Base-by-base conservation (phyloP, 2,329 filamentous ascomycete genomes). In the Penicillium aurantiogriseum region DNA sequence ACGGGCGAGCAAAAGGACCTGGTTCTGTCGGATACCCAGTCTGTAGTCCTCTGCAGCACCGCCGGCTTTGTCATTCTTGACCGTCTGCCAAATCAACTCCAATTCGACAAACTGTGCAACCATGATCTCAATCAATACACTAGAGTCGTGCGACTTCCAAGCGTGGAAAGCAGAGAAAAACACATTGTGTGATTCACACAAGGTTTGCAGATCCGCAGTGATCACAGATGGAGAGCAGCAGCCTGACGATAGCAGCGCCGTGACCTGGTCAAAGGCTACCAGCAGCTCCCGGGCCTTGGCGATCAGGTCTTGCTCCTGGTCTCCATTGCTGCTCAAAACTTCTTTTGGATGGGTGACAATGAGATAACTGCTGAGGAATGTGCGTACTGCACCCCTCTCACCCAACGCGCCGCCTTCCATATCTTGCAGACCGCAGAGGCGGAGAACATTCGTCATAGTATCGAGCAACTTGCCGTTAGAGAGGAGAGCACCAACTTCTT, bases 31-130 rank as follows among this genome's bases (percentile, higher is more conserved):
- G 58, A 88, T 87, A n/a, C 85, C 85, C 63, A 85, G 80, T 36
- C 81, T 79, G 65, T 88, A 88, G 57, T 88, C 85, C 42, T 81
- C 81, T 3, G 85, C 83, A 38, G 85, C 85, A 52, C 84, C 82
- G 44, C 85, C 85, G 9, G 80, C 79, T 25, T 76, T 82, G 54
- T 87, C 84, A 61, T 86, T 80, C 66, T 88, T 87, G 58, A 88
- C 85, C 2, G 83, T 85, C 69, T 88, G 85, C 83, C 85, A 86
- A 17, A 88, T 88, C 19, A 85, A 79, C 65, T 88, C 85, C 19
- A 88, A 75, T 67, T 86, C 85, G 40, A 87, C 83, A 64, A 88
- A 88, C 27, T 85, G 85, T 10, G 83, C 84, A 19, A 88, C 77
- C 85, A 88, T 88, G 39, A 85, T 85, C 62, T 87, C 84, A 58